phyloP scores from a whole-genome alignment of 1,139 yeast genomes.

The Diutina mesorugosa region DNA sequence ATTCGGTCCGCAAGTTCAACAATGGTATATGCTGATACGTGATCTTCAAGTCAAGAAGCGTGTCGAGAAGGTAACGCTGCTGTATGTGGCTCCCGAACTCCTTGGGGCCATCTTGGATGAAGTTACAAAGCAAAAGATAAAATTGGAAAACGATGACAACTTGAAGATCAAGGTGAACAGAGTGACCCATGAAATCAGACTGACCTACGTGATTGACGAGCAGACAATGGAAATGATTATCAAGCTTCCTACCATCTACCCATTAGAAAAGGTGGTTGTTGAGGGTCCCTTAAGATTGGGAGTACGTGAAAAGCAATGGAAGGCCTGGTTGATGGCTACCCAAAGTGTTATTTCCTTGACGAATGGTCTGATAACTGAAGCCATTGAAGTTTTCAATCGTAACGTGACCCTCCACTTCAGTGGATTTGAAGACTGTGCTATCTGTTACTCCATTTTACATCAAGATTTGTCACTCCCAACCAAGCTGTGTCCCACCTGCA shows the following conservation, averaged over 20 bases:
- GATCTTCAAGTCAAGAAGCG: constrained; percentile 42
- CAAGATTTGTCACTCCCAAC: constrained; percentile 87
- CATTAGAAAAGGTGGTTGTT: constrained; percentile 59
- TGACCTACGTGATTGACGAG: constrained; percentile 73
- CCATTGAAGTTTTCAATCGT: constrained; percentile 68
- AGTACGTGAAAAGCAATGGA: constrained; percentile 87
- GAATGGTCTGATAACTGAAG: constrained; percentile 73
- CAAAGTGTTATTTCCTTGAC: constrained; percentile 64
- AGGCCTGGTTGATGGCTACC: constrained; percentile 88
- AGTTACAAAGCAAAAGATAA: constrained; percentile 13
- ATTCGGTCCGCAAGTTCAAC: constrained; percentile 56
- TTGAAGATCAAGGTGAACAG: constrained; percentile 51
- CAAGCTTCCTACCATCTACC: constrained; percentile 58
- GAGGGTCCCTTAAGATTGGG: constrained; percentile 77
- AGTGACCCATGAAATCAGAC: constrained; percentile 56
- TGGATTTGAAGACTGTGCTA: constrained; percentile 94
- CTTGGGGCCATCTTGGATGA: constrained; percentile 44
- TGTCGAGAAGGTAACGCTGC: constrained; percentile 51
- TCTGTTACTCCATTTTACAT: constrained; percentile 83
- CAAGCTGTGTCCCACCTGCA: constrained; percentile 80
- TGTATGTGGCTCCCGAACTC: constrained; percentile 51
- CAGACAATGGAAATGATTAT: constrained; percentile 76
- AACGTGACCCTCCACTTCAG: constrained; percentile 76
- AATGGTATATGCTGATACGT: constrained; percentile 58
- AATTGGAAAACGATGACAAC: constrained; percentile 34